These are phyloP conservation scores for Chaetomiaceae sp. DNA, from an alignment of 2,329 filamentous ascomycete species.

Conservation along the genomic window DNA sequence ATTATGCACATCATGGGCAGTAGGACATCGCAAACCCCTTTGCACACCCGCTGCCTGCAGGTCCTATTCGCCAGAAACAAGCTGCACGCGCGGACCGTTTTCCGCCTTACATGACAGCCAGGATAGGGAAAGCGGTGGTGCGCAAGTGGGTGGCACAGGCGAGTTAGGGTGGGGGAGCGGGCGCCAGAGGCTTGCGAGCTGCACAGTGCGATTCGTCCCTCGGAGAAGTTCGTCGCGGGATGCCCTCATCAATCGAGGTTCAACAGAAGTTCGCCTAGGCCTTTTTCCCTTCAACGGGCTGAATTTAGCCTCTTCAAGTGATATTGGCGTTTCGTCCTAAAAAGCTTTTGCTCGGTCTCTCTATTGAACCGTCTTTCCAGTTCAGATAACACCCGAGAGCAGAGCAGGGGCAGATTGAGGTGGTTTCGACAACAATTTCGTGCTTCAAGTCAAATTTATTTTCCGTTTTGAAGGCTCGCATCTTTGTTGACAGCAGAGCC, in stretches of 20 bases:
- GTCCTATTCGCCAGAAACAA: constrained; percentile 28
- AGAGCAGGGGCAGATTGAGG: too few relatives aligned
- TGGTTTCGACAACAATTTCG: too few relatives aligned
- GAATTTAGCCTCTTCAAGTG: constrained; percentile 11
- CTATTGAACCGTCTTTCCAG: neutral
- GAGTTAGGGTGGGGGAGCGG: constrained; percentile 1
- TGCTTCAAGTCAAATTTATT: too few relatives aligned
- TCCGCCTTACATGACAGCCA: constrained; percentile 33
- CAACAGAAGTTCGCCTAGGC: neutral
- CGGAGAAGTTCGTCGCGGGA: too few relatives aligned
- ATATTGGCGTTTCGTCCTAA: neutral
- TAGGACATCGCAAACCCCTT: constrained; percentile 22
- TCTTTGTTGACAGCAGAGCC: neutral
- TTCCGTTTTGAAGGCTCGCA: neutral
- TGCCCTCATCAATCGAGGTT: too few relatives aligned
- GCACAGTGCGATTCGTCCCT: constrained; percentile 6
- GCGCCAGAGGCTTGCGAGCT: neutral
- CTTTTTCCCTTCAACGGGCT: neutral
- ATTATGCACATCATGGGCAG: constrained; percentile 31
- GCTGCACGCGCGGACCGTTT: constrained; percentile 37
- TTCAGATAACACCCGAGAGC: neutral
- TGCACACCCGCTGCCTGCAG: constrained; percentile 16
- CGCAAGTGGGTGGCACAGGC: constrained; percentile 16
- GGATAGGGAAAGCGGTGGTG: constrained; percentile 23
- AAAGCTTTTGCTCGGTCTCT: neutral